Conservation (phyloP, 768 basidiomycete genomes). For the Lactifluus subvellereus region DNA sequence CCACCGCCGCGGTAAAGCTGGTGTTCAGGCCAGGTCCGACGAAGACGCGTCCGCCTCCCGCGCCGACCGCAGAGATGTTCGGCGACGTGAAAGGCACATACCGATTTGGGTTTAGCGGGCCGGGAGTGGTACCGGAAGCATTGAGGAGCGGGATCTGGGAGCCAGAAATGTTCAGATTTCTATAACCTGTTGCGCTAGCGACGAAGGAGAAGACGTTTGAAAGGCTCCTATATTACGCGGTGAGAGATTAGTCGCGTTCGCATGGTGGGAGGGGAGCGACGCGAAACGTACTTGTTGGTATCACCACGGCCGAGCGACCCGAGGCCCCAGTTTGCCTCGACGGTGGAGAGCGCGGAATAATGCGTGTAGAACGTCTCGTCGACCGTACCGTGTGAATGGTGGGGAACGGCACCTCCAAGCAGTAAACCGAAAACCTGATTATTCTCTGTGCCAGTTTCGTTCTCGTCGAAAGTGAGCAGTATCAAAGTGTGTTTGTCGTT, state of each 20-base stretch:
- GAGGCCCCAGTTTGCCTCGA: conserved; percentile 57
- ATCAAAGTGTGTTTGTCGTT: conserved; percentile 52
- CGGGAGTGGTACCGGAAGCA: conserved; percentile 37
- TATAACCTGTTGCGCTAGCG: conserved; percentile 42
- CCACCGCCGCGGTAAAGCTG: conserved; percentile 29
- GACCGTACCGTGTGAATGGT: conserved; percentile 36
- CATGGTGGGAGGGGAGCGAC: not conserved
- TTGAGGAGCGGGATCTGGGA: conserved; percentile 34
- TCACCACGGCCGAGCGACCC: conserved; percentile 54
- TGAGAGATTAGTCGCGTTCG: not conserved
- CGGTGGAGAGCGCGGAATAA: conserved; percentile 51
- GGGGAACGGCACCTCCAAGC: conserved; percentile 43
- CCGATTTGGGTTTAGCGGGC: conserved; percentile 37
- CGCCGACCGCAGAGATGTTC: conserved; percentile 34
- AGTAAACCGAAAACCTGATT: conserved; percentile 45
- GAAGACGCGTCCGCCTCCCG: conserved; percentile 41
- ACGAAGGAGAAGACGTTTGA: conserved; percentile 51
- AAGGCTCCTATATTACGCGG: conserved; percentile 25
- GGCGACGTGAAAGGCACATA: conserved; percentile 45
- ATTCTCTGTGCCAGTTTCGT: conserved; percentile 35
- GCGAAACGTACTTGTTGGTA: conserved; percentile 39
- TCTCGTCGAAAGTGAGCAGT: conserved; percentile 61
- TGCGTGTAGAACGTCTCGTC: conserved; percentile 57
- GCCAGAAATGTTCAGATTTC: conserved; percentile 32
- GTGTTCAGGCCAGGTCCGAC: conserved; percentile 33